Evolutionary conservation across 2,329 filamentous ascomycete species (phyloP), one percentile per base, ranked within the genome.

Genomic region (Trichophyton verrucosum): DNA sequence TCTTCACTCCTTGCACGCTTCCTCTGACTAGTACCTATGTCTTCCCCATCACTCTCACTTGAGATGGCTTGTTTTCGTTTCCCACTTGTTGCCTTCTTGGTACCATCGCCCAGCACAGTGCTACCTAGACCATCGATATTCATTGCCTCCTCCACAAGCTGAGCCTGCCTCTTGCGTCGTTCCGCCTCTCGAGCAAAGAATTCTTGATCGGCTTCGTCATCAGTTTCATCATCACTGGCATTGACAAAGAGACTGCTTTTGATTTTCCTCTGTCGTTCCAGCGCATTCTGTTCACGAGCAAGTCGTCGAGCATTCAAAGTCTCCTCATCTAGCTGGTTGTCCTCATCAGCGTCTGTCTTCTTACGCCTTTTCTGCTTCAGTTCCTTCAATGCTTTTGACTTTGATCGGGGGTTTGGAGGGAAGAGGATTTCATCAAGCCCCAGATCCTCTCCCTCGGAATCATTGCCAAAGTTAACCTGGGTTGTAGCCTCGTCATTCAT

Each of bases 151-250:
- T 76, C 75, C 61, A 83, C 77, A 15, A 76, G 75, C 36, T 76
- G 73, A 30, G 74, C 74, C 58, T 80, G 81, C 56, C 81, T 81
- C 64, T 83, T 79, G 57, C 88, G 79, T 62, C 86, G 78, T 65
- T 81, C 76, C 71, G 86, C 84, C 74, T 96, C 91, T 15, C 82
- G 80, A 1, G 81, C 84, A 73, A 92, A 96, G 74, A 96, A 96
- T 20, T 82, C 84, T 22, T 71, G 77, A 73, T 88, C 83, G 61
- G 83, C 82, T 55, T 91, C 89, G 38, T 82, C 84, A 68, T 96
- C 90, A n/a, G 82, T 86, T 66, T 96, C 91, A 59, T 97, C 94
- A 70, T 97, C 94, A 66, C 87, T 90, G 42, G 86, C 85, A 61
- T 87, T 83, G 58, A 99, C 87, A 68, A 85, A 92, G 44, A 92